Evolutionary conservation across 495 filamentous ascomycete genomes (phyloP).

Genomic region (Bacidia rubella): DNA sequence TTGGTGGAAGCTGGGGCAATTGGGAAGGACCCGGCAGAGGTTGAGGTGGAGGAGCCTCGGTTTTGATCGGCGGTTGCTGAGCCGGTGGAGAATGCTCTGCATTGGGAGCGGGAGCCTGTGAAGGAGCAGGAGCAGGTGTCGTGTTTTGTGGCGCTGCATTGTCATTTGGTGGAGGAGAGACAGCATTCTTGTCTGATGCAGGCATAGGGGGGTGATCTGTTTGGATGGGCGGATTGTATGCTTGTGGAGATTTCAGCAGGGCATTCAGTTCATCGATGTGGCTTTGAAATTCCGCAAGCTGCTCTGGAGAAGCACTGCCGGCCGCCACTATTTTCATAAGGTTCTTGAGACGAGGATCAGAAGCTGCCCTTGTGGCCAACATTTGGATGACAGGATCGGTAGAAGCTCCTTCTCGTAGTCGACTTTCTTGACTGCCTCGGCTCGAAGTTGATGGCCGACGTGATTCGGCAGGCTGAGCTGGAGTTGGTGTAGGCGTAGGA

Average conservation of each 20-base stretch:
- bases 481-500: conserved; percentile 7
- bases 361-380: conserved; percentile 72
- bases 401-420: conserved; percentile 20
- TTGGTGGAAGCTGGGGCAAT: conserved; percentile 1
- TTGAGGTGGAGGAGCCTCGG: conserved; percentile 7
- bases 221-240: conserved; percentile 19
- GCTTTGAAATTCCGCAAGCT: conserved; percentile 76
- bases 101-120: conserved; percentile 18
- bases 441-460: conserved; percentile 4
- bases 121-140: conserved; percentile 11
- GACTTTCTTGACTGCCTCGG: conserved; percentile 1
- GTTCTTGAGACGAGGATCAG: conserved; percentile 78
- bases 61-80: conserved; percentile 17
- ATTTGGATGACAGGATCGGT: conserved; percentile 92
- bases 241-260: conserved; percentile 36
- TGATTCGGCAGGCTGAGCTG: conserved; percentile 13
- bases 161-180: conserved; percentile 9
- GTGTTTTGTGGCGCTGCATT: conserved; percentile 16
- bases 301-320: conserved; percentile 63
- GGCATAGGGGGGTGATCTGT: neutral
- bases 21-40: neutral
- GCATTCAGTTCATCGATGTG: conserved; percentile 84
- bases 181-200: conserved; percentile 5
- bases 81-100: conserved; percentile 12
- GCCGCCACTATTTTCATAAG: conserved; percentile 92